Evolutionary conservation across 106 monocot genomes (phyloP).

Genomic region (Allium fistulosum): DNA sequence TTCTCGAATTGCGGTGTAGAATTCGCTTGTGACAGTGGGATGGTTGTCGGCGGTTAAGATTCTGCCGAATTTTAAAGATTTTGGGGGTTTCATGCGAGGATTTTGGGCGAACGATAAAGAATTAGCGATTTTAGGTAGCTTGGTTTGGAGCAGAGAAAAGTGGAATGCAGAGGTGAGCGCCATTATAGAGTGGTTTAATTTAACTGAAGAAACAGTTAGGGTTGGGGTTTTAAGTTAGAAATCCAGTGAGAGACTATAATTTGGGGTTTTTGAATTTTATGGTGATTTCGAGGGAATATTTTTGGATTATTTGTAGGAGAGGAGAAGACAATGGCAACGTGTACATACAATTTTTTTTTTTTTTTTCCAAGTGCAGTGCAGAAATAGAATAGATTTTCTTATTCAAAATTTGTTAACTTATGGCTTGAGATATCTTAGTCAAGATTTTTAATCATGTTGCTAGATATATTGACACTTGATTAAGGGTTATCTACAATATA

Average conservation of each 20-base stretch:
- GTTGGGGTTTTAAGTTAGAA: neutral
- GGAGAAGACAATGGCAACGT: conserved; percentile 3
- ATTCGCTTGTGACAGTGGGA: conserved; percentile 42
- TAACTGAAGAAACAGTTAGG: neutral
- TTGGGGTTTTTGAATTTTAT: conserved; percentile 1
- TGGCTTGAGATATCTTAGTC: too few relatives aligned
- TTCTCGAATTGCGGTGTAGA: conserved; percentile 70
- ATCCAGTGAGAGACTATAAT: neutral
- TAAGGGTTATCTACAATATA: too few relatives aligned
- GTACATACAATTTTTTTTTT: neutral
- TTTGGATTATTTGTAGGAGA: neutral
- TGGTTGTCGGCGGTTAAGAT: conserved; percentile 23
- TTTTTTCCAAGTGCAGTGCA: too few relatives aligned
- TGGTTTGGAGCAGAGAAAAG: conserved; percentile 1
- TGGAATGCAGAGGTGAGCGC: neutral
- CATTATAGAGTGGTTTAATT: conserved; percentile 2
- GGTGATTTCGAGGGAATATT: neutral
- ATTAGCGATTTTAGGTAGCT: conserved; percentile 4
- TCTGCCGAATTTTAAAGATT: conserved; percentile 26
- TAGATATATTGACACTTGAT: too few relatives aligned
- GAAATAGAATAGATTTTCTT: too few relatives aligned
- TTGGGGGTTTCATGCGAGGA: neutral
- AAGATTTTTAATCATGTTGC: too few relatives aligned
- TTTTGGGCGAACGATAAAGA: neutral
- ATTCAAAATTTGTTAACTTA: too few relatives aligned